Evolutionary conservation across 106 monocot species (phyloP).

Genomic region (Allium cepa): DNA sequence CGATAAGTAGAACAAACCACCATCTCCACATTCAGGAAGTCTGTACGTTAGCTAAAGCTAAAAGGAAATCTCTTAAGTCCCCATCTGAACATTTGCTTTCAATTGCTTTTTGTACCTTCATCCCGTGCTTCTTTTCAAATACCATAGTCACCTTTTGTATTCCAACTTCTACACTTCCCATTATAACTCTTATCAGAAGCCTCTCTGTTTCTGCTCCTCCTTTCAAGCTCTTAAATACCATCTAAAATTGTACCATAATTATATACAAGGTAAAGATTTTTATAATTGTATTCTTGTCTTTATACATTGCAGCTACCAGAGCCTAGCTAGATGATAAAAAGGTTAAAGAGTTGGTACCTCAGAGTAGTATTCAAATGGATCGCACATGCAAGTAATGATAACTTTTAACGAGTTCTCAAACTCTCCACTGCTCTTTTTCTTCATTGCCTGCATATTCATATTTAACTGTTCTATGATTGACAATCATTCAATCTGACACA

Average conservation of each 20-base stretch:
- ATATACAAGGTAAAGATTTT: too few species aligned
- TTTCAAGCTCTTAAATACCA: slow-evolving; percentile 27
- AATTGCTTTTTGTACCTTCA: slow-evolving; percentile 27
- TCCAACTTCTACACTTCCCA: slow-evolving; percentile 26
- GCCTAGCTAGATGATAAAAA: too few species aligned
- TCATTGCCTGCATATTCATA: slow-evolving; percentile 17
- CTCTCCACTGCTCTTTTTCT: slow-evolving; percentile 6
- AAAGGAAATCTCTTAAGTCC: slow-evolving; percentile 27
- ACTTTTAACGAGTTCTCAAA: slow-evolving; percentile 31
- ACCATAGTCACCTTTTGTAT: slow-evolving; percentile 22
- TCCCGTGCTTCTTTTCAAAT: slow-evolving; percentile 22
- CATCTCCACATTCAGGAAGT: background rate
- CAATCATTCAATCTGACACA: too few species aligned
- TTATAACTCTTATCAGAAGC: slow-evolving; percentile 25
- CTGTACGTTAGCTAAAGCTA: slow-evolving; percentile 16
- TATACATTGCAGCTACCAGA: too few species aligned
- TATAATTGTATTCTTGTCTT: too few species aligned
- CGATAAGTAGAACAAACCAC: background rate
- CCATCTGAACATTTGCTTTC: slow-evolving; percentile 10
- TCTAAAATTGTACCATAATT: slow-evolving; percentile 9
- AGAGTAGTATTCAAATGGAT: slow-evolving; percentile 31
- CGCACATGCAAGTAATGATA: slow-evolving; percentile 34
- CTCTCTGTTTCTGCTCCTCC: slow-evolving; percentile 9
- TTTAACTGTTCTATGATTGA: too few species aligned
- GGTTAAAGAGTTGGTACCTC: slow-evolving; percentile 23